Percentiles rank a stretch among this genome's conserved stretches.
Evolutionary conservation across 225 moss, liverwort and hornwort species (phyloP).

Genomic region (Sphagnum contortum): DNA sequence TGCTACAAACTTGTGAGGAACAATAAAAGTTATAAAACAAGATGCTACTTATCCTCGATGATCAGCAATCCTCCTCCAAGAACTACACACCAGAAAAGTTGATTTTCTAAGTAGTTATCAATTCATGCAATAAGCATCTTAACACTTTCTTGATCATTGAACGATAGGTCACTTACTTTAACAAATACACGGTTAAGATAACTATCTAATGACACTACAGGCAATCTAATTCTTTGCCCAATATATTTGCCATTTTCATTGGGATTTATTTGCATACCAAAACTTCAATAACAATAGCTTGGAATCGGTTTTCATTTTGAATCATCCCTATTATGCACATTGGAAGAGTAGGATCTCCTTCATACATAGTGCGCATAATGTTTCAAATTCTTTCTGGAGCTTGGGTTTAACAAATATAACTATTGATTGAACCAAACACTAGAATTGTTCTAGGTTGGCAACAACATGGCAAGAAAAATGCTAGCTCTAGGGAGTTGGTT

Average conservation of each 20-base stretch:
- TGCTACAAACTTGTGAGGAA: too few species aligned
- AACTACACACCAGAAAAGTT: too few species aligned
- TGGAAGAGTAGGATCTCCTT: background rate
- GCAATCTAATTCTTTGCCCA: slow-evolving; percentile 17
- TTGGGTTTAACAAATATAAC: slow-evolving; percentile 17
- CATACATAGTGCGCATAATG: too few species aligned
- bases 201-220: slow-evolving; percentile 38
- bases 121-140: slow-evolving; percentile 36
- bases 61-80: too few species aligned
- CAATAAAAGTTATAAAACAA: too few species aligned
- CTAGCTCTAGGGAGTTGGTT: slow-evolving; percentile 44
- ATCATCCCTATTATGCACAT: background rate
- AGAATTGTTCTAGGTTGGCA: slow-evolving; percentile 44
- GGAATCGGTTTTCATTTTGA: too few species aligned
- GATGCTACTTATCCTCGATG: too few species aligned
- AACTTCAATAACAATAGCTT: too few species aligned
- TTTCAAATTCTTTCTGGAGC: background rate
- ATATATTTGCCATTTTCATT: background rate
- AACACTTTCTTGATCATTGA: slow-evolving; percentile 26
- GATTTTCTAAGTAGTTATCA: slow-evolving; percentile 36
- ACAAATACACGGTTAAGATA: slow-evolving; percentile 40
- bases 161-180: slow-evolving; percentile 32
- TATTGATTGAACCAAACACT: slow-evolving; percentile 40
- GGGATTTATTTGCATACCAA: background rate
- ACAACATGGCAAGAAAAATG: slow-evolving; percentile 39